Conservation (phyloP, 352 stramenopile species). For the Phytophthora brassicae region DNA sequence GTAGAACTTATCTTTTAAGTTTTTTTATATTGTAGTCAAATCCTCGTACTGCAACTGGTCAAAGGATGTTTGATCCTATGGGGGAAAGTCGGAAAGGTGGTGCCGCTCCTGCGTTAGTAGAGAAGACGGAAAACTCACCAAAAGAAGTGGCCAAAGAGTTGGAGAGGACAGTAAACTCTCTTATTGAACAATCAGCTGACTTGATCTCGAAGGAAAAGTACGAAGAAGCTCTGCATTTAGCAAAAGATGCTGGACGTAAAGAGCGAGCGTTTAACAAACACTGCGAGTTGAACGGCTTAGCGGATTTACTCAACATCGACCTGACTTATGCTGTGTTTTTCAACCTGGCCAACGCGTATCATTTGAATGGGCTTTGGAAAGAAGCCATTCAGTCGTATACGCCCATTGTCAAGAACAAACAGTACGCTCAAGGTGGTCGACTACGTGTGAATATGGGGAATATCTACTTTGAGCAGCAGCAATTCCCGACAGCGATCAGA, state of each 20-base stretch:
- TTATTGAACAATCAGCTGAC: conserved; percentile 92
- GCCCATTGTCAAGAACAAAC: conserved; percentile 96
- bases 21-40: conserved; percentile 54
- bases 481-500: conserved; percentile 94
- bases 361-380: conserved; percentile 93
- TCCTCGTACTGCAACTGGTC: conserved; percentile 62
- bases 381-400: conserved; percentile 95
- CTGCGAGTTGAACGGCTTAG: conserved; percentile 87
- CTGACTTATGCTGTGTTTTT: conserved; percentile 95
- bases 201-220: conserved; percentile 72
- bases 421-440: conserved; percentile 89
- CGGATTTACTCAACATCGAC: conserved; percentile 92
- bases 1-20: no score
- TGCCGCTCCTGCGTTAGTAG: conserved; percentile 76
- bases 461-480: conserved; percentile 95
- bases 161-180: conserved; percentile 89
- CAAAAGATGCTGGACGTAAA: conserved; percentile 87
- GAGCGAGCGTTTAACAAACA: conserved; percentile 92
- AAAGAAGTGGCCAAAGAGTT: conserved; percentile 92
- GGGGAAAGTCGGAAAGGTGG: conserved; percentile 82
- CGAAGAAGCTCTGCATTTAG: conserved; percentile 86
- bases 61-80: conserved; percentile 90
- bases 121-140: conserved; percentile 91
- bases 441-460: conserved; percentile 98
- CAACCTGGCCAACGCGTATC: conserved; percentile 93